phyloP scores from a whole-genome alignment of 495 filamentous ascomycete genomes.

The Bombardia bombarda region DNA sequence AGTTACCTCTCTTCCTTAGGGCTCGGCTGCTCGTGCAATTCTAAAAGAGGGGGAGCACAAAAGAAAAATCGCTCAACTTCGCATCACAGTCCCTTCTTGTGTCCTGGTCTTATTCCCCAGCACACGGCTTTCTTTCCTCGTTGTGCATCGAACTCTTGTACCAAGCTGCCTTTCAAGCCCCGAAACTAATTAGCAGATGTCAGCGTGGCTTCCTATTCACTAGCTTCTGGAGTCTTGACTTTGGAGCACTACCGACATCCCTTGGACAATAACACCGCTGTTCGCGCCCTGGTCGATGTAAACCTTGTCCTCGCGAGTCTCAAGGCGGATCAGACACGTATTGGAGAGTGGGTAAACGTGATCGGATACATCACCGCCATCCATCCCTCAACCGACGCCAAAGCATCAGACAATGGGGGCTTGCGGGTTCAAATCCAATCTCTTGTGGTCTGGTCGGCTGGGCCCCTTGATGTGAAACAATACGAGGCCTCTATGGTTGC shows the following conservation, averaged over 20 bases:
- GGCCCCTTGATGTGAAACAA: conserved; percentile 50
- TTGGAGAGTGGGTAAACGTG: conserved; percentile 88
- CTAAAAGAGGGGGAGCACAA: too few species aligned
- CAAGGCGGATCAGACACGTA: conserved; percentile 53
- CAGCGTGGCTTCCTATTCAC: conserved; percentile 65
- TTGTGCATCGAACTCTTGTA: too few species aligned
- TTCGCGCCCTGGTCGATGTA: conserved; percentile 57
- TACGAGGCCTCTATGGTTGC: conserved; percentile 47
- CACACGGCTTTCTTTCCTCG: too few species aligned
- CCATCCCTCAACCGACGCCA: conserved; percentile 9
- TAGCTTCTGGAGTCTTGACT: conserved; percentile 47
- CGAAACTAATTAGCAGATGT: conserved; percentile 8
- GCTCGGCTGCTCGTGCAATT: not conserved
- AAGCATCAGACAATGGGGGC: not conserved
- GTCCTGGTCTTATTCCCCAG: too few species aligned
- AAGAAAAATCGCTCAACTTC: too few species aligned
- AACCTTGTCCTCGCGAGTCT: conserved; percentile 58
- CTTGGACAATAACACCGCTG: conserved; percentile 23
- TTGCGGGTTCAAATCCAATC: conserved; percentile 47
- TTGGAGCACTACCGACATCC: conserved; percentile 56
- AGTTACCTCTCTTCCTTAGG: conserved; percentile 22
- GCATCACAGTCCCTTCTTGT: too few species aligned
- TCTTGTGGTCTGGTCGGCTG: conserved; percentile 58
- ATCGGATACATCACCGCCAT: conserved; percentile 64
- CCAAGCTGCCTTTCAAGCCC: too few species aligned